Conservation (phyloP, 805 yeast species). For the Ogataea allantospora region DNA sequence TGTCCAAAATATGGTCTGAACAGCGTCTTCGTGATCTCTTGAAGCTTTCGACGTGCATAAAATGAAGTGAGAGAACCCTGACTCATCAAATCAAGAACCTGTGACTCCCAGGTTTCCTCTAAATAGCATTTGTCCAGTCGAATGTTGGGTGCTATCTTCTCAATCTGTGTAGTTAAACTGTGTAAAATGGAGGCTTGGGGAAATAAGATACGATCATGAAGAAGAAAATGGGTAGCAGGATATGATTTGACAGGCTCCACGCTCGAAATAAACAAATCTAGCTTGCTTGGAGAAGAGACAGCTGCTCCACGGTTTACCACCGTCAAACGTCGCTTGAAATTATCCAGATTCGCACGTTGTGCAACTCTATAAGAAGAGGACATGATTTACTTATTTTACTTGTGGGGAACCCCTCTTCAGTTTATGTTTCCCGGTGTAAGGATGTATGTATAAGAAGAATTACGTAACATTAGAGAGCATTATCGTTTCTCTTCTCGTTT, state of each 20-base stretch:
- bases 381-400: background rate
- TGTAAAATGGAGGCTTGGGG: conserved; percentile 19
- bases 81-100: conserved; percentile 12
- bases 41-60: conserved; percentile 11
- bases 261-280: conserved; percentile 1
- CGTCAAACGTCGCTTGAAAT: conserved; percentile 3
- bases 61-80: conserved; percentile 1
- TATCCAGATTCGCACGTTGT: background rate
- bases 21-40: conserved; percentile 21
- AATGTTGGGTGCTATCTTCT: conserved; percentile 9
- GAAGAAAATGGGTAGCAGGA: conserved; percentile 21
- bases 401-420: conserved; percentile 2
- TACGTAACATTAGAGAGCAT: conserved; percentile 36
- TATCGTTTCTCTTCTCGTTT: conserved; percentile 73
- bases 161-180: conserved; percentile 16
- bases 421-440: background rate
- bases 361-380: background rate
- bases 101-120: conserved; percentile 20
- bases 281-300: background rate
- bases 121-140: conserved; percentile 2
- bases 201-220: conserved; percentile 29
- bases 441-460: background rate
- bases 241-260: conserved; percentile 10
- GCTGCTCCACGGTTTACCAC: background rate
- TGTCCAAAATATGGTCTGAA: conserved; percentile 17